Base-by-base conservation (phyloP, 164 flowering plant genomes). In the Cinnamomum micranthum region DNA sequence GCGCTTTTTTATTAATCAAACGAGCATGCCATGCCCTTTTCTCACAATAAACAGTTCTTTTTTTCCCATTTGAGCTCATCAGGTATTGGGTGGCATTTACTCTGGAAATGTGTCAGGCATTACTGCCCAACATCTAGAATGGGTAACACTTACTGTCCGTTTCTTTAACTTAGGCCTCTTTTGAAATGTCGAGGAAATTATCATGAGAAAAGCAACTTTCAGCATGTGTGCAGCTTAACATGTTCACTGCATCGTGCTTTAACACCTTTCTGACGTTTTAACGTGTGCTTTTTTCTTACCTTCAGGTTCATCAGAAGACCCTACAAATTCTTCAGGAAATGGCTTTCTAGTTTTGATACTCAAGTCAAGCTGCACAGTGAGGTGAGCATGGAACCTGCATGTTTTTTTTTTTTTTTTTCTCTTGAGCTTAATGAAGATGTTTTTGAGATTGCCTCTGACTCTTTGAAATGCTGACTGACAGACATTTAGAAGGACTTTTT, bases 71-170 rank as follows among this genome's bases (percentile, higher is more conserved):
- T 75, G 50, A 15, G 70, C 64, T 77, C 81, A 51, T 60, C 76
- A 95, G 99, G 97, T 95, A 50, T 80, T 95, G 77, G 95, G 95
- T 55, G 97, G 97, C 28, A 87, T 95, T 81, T 95, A 93, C 77
- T 77, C 86, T 58, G 97, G 96, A 71, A 91, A 87, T 79, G 84
- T 81, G 65, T 85, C 98, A 68, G 98, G 97, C 69, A 87, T 92
- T 76, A 93, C 98, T 19, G 98, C 97, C 55, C 99, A 92, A 67
- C 97, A 95, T 85, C 88, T 95, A 23, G 99, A 95, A 88, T 92
- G 99, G 99, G 95, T 95, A 88, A 84, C 31, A 51, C 19, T 55
- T 55, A 15, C 60, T 41, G 47, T 14, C 60, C 2, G 6, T 55
- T 55, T 55, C 60, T 1, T 15, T 4, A 3, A 55, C 5, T 55